Percentiles rank a stretch among this genome's conserved stretches.
Evolutionary conservation across 2,329 filamentous ascomycete genomes (phyloP).

Genomic region (Neonectria punicea): DNA sequence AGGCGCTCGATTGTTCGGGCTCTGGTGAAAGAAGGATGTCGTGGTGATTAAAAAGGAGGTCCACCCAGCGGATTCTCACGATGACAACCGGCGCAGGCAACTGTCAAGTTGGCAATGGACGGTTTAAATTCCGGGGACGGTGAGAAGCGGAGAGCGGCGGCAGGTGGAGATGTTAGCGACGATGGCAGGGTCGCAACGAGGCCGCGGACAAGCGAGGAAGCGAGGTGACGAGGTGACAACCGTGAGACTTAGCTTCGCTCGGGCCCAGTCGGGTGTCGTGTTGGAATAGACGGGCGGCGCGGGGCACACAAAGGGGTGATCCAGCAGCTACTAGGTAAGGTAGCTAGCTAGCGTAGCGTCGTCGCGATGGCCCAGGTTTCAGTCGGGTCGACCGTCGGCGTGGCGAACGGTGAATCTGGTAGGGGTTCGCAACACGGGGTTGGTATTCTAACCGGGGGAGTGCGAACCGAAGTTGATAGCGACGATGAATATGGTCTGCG

Average conservation of each 20-base stretch:
- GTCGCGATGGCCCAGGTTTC: slow-evolving; percentile 42
- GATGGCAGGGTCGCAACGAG: slow-evolving; percentile 27
- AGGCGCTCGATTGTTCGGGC: slow-evolving; percentile 41
- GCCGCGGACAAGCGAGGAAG: slow-evolving; percentile 24
- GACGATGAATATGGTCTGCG: slow-evolving; percentile 22
- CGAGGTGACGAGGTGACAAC: slow-evolving; percentile 29
- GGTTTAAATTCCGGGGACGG: slow-evolving; percentile 24
- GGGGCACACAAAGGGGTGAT: slow-evolving; percentile 40
- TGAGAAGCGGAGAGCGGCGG: slow-evolving; percentile 11
- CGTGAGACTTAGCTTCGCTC: slow-evolving; percentile 37
- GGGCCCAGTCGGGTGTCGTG: slow-evolving; percentile 35
- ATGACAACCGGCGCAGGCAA: slow-evolving; percentile 18
- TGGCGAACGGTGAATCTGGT: slow-evolving; percentile 42
- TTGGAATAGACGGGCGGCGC: slow-evolving; percentile 41
- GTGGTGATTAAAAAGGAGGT: slow-evolving; percentile 32
- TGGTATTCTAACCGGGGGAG: slow-evolving; percentile 23
- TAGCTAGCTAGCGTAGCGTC: slow-evolving; percentile 33
- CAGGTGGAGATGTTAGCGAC: slow-evolving; percentile 25
- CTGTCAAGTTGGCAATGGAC: slow-evolving; percentile 14
- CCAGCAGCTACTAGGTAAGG: slow-evolving; percentile 21
- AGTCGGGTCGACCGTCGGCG: slow-evolving; percentile 35
- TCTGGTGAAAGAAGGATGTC: slow-evolving; percentile 35
- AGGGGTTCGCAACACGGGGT: slow-evolving; percentile 36
- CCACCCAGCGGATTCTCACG: slow-evolving; percentile 34
- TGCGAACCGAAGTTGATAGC: slow-evolving; percentile 19